Base-by-base conservation (phyloP, 2,329 filamentous ascomycete species). In the Pseudogymnoascus sp. region DNA sequence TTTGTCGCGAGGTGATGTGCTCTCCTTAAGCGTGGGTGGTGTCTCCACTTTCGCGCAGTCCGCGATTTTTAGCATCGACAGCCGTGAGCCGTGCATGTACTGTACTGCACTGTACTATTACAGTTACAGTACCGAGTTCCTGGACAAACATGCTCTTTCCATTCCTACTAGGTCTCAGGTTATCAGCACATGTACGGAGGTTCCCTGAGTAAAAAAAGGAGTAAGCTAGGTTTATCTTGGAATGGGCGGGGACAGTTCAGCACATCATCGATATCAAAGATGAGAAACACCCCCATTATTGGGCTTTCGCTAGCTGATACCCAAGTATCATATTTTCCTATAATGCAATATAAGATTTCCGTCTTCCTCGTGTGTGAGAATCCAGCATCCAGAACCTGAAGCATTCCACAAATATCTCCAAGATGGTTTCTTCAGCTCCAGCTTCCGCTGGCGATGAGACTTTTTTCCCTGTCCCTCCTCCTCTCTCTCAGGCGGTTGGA, bases 401-500 rank as follows among this genome's bases (percentile, higher is more conserved):
- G 21, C 10, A 38, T 60, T 38, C 59, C 23, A 38, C 2, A 1
- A 44, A 21, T 60, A n/a, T 17, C 6, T 44, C 10, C 7, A 59
- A 29, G 19, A 59, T 60, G 50, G 42, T 35, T 62, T 59, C 38
- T 17, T 33, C 31, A 35, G 15, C 33, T 35, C 35, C 53, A 26
- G 50, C 21, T 21, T 35, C 31, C 1, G 10, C 13, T 17, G n/a
- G 33, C 17, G 62, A 60, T 15, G 59, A 31, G 11, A 66, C 65
- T 19, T 59, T 19, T 31, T 44, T 60, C 0, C 67, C 65, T 2
- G 70, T 75, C 21, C 64, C 72, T 19, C 74, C 75, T 13, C 74
- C 74, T 9, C 67, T 76, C 5, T 72, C 75, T 1, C 74, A 75
- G 63, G 74, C 74, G 2, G 76, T 76, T 56, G 77, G 77, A 6